Evolutionary conservation across 495 filamentous ascomycete genomes (phyloP), one percentile per base, ranked within the genome.

Genomic region (Chaetomium fimeti): DNA sequence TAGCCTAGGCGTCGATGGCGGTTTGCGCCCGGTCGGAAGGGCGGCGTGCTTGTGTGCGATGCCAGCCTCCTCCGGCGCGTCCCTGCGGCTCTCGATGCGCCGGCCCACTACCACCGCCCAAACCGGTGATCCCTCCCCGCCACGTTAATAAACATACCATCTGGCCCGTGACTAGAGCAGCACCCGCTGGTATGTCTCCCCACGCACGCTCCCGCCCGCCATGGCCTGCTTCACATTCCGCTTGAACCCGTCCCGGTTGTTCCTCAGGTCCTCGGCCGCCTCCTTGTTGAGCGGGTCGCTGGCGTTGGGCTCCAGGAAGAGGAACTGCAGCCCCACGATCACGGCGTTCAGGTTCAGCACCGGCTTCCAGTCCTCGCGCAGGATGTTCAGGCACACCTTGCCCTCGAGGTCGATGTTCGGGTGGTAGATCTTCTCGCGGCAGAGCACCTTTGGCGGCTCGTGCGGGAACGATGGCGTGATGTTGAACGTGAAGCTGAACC

Each of bases 361-460:
- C 0, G 94, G 94, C 80, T 97, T 98, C 94, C 94, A 98, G 80
- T 98, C 94, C 80, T 98, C 94, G 61, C 94, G 81, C 71, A 98
- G 77, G 64, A 98, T 98, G 74, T 98, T 98, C 69, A 98, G 76
- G 79, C 94, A 98, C 16, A 98, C 92, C 72, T 98, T 98, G 45
- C 94, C 94, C 71, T 98, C 94, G 55, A 96, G 82, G 74, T 98
- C 94, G 75, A 98, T 98, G 76, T 98, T 98, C 13, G 94, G 94
- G 71, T 98, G 94, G 78, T 98, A 98, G 69, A 98, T 97, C 82
- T 97, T 98, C 76, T 98, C 90, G 61, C 88, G 91, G 77, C 94
- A 98, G 74, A 93, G 96, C 69, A 98, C 95, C 78, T 98, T 98
- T 1, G 94, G 94, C 63, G 94, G 93, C 74, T 98, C 94, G 76